Conservation (phyloP, 1,284 basidiomycete species). For the Heterobasidion irregulare region DNA sequence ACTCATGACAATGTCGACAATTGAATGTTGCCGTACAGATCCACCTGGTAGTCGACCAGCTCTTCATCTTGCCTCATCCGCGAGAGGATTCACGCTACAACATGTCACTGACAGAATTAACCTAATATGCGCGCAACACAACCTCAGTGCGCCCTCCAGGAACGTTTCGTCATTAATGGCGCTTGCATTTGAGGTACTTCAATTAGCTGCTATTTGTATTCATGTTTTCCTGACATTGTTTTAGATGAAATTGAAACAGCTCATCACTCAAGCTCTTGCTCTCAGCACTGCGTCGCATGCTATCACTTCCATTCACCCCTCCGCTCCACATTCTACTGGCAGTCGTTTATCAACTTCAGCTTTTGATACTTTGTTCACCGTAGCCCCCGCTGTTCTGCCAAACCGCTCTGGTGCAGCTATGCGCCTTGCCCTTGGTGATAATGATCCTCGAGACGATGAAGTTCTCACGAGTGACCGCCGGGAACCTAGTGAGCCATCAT, state of each 20-base stretch:
- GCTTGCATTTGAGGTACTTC: slow-evolving; percentile 64
- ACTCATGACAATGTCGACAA: neutral
- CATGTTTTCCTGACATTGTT: neutral
- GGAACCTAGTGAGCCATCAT: slow-evolving; percentile 58
- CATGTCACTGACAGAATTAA: slow-evolving; percentile 74
- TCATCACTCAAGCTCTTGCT: slow-evolving; percentile 70
- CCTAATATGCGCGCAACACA: slow-evolving; percentile 72
- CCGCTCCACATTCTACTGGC: slow-evolving; percentile 36
- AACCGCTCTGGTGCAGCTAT: slow-evolving; percentile 68
- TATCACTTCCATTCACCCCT: slow-evolving; percentile 67
- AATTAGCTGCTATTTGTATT: no score
- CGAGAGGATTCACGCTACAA: slow-evolving; percentile 63
- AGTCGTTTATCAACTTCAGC: slow-evolving; percentile 56
- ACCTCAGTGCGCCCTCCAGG: slow-evolving; percentile 50
- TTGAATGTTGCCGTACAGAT: slow-evolving; percentile 28
- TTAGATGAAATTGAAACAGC: slow-evolving; percentile 74
- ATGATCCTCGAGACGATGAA: slow-evolving; percentile 45
- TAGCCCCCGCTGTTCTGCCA: slow-evolving; percentile 70
- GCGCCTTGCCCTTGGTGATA: slow-evolving; percentile 54
- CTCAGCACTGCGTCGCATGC: slow-evolving; percentile 68
- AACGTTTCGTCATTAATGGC: slow-evolving; percentile 61
- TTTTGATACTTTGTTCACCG: slow-evolving; percentile 68
- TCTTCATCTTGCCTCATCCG: slow-evolving; percentile 60
- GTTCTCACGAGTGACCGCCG: slow-evolving; percentile 45
- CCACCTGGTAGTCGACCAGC: slow-evolving; percentile 63